phyloP scores from a whole-genome alignment of 73 alveolate genomes.

The Uronychia setigera region DNA sequence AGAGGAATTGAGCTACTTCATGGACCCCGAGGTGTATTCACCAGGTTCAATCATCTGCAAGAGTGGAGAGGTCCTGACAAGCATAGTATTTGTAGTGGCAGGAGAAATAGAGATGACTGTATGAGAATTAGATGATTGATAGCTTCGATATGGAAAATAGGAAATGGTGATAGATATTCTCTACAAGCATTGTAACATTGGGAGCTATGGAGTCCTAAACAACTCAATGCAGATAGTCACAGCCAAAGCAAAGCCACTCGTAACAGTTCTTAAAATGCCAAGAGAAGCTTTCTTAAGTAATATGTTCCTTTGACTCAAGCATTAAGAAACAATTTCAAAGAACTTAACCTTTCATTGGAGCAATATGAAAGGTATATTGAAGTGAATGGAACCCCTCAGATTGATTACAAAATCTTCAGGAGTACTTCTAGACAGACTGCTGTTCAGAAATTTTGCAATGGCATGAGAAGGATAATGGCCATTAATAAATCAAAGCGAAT shows the following conservation, averaged over 20 bases:
- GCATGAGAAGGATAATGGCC: background rate
- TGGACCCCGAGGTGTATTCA: background rate
- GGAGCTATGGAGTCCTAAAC: slow-evolving; percentile 7
- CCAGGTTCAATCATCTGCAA: background rate
- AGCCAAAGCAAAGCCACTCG: slow-evolving; percentile 4
- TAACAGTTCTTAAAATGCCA: background rate
- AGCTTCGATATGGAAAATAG: background rate
- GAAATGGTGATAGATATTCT: slow-evolving; percentile 12
- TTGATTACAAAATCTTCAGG: slow-evolving; percentile 23
- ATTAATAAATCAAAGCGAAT: background rate
- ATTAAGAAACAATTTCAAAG: background rate
- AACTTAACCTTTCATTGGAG: background rate
- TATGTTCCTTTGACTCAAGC: background rate
- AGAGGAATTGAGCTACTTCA: slow-evolving; percentile 3
- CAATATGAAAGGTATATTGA: slow-evolving; percentile 20
- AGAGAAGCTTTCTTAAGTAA: background rate
- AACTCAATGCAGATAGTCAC: slow-evolving; percentile 1
- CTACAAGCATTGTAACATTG: background rate
- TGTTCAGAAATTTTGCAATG: background rate
- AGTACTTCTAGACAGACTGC: background rate
- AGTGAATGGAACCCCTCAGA: slow-evolving; percentile 27
- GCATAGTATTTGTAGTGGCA: background rate
- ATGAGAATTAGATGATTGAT: background rate
- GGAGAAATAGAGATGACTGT: slow-evolving; percentile 17
- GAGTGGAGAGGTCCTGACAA: background rate